Evolutionary conservation across 768 basidiomycete species (phyloP), one percentile per base, ranked within the genome.

Genomic region (Rhodosporidiobolus odoratus): DNA sequence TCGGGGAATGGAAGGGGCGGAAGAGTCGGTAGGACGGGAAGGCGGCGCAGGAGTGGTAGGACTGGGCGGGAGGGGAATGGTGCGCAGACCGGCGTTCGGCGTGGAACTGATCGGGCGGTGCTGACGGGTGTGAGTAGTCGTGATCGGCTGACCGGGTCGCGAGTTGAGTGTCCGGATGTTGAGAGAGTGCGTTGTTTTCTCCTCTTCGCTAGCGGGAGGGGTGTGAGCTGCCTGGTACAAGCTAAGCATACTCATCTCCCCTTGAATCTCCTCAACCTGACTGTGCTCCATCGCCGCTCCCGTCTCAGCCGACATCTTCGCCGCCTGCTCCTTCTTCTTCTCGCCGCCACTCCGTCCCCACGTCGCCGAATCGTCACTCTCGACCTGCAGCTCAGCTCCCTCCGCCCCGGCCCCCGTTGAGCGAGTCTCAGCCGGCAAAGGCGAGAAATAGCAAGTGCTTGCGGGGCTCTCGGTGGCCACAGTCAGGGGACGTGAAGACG

Each of bases 261-360:
- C 16, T 17, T 15, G 5, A n/a, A 53, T 57, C 58, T 59, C 30
- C 38, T 35, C 30, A 16, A n/a, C 30, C 12, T 58, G 10, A 47
- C n/a, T 27, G 19, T 35, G 15, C 34, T 61, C 65, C 3, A 23
- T 23, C 23, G 38, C 41, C 38, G 27, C 37, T 9, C 25, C 10
- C 8, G 9, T 61, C 58, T 17, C 5, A 27, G 23, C 23, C 23
- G 41, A 62, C 8, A 40, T 32, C 61, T 27, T 4, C 34, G 10
- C 19, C 50, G 72, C 87, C 88, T 53, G 86, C 85, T 23, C 72
- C 73, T 35, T 48, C 65, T 16, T 80, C 81, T 9, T 78, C 81
- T 60, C 84, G 84, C 4, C 80, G 80, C 47, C 76, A 79, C 58
- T 84, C 85, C 38, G 32, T 43, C 70, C 61, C 67, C 69, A 69